A percentile compares a stretch with the other conserved stretches of the same genome.
phyloP scores from a whole-genome alignment of 108 stramenopile species.

The Pseudonitzschia multiseries region DNA sequence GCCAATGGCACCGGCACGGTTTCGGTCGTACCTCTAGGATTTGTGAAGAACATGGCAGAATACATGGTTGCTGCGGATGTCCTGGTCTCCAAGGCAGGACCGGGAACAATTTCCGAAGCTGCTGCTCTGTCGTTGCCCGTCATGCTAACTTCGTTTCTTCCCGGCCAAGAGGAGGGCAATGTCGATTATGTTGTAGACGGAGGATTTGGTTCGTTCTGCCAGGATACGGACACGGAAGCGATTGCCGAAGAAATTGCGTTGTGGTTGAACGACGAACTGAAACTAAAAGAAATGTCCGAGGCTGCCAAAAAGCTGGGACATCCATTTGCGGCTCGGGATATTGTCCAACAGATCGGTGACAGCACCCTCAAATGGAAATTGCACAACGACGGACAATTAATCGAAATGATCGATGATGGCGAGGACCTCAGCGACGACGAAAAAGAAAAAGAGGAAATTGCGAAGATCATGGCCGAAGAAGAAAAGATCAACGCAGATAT shows the following conservation, averaged over 20 bases:
- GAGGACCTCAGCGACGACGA: constrained; percentile 10
- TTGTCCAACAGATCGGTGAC: constrained; percentile 77
- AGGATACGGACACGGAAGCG: constrained; percentile 69
- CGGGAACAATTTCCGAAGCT: constrained; percentile 97
- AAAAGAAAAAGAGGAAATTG: constrained; percentile 8
- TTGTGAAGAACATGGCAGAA: constrained; percentile 94
- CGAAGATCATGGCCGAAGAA: constrained; percentile 11
- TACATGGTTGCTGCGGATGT: constrained; percentile 97
- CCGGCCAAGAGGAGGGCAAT: constrained; percentile 91
- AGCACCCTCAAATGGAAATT: constrained; percentile 67
- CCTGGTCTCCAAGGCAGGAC: constrained; percentile 95
- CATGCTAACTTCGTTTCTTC: constrained; percentile 88
- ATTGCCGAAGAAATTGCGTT: constrained; percentile 70
- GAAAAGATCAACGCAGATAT: constrained; percentile 11
- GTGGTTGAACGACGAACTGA: constrained; percentile 65
- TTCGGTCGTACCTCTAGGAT: constrained; percentile 77
- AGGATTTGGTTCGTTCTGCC: constrained; percentile 72
- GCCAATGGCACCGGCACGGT: constrained; percentile 56
- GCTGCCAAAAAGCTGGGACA: constrained; percentile 64
- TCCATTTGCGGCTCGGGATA: constrained; percentile 80
- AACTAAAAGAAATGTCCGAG: constrained; percentile 56
- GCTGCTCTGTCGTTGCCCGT: constrained; percentile 91
- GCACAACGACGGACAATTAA: constrained; percentile 39
- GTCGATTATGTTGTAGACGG: constrained; percentile 83
- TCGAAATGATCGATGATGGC: neutral